phyloP scores from a whole-genome alignment of 495 filamentous ascomycete species.

The Aspergillus baeticus region DNA sequence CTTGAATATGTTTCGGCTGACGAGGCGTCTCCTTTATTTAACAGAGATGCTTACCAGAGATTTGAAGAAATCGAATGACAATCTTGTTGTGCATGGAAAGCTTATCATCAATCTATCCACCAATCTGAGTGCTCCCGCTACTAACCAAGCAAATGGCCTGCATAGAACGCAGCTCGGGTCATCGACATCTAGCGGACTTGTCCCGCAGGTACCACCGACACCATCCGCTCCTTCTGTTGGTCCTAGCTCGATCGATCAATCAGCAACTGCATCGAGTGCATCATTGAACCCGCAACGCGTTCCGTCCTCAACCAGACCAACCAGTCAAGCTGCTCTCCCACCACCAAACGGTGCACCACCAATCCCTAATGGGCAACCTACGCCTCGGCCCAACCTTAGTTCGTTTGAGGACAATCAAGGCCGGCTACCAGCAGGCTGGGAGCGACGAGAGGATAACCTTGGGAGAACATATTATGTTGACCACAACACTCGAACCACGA shows the following conservation, averaged over 20 bases:
- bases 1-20: constrained; percentile 2
- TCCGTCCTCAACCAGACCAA: constrained; percentile 33
- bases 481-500: constrained; percentile 95
- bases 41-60: constrained; percentile 97
- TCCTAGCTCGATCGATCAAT: constrained; percentile 32
- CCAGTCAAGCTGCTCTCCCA: constrained; percentile 26
- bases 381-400: constrained; percentile 63
- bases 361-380: constrained; percentile 34
- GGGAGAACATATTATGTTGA: constrained; percentile 99
- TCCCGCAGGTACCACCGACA: constrained; percentile 35
- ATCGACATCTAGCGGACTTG: constrained; percentile 41
- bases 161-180: constrained; percentile 38
- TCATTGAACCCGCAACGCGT: constrained; percentile 42
- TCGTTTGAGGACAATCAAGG: constrained; percentile 96
- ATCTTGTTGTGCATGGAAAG: constrained; percentile 95
- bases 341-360: constrained; percentile 39
- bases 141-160: constrained; percentile 39
- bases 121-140: constrained; percentile 65
- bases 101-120: constrained; percentile 94
- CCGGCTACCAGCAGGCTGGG: constrained; percentile 90
- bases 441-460: constrained; percentile 91
- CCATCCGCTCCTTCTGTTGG: constrained; percentile 28
- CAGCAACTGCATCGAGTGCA: constrained; percentile 31
- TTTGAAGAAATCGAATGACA: constrained; percentile 97
- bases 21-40: background rate